phyloP scores from a whole-genome alignment of 169 alveolate genomes.

The Neospora caninum region DNA sequence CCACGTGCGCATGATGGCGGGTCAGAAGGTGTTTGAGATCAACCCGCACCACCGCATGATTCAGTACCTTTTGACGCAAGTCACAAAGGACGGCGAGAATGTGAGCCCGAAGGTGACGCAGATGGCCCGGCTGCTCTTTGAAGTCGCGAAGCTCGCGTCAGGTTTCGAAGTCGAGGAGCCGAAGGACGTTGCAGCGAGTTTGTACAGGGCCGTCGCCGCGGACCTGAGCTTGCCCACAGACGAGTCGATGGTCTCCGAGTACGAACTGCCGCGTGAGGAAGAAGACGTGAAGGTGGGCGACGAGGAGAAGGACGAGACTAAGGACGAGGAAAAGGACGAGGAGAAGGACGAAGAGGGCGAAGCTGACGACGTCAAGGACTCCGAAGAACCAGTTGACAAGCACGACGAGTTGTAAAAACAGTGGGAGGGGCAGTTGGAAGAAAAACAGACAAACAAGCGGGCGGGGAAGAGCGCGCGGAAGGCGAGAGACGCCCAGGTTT shows the following conservation, averaged over 20 bases:
- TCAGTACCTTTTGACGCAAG: constrained; percentile 33
- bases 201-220: constrained; percentile 59
- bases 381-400: neutral
- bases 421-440: too few species aligned
- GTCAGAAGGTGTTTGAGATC: constrained; percentile 72
- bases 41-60: constrained; percentile 72
- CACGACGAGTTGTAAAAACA: neutral
- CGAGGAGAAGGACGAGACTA: neutral
- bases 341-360: constrained; percentile 2
- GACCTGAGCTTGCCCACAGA: neutral
- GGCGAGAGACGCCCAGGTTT: too few species aligned
- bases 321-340: neutral
- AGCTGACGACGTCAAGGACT: neutral
- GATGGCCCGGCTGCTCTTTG: constrained; percentile 71
- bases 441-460: too few species aligned
- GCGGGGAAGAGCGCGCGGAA: too few species aligned
- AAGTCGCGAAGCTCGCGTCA: constrained; percentile 73
- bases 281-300: neutral
- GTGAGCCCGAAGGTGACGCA: constrained; percentile 9
- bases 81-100: neutral
- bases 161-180: constrained; percentile 77
- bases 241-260: neutral
- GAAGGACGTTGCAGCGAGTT: constrained; percentile 60
- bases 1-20: constrained; percentile 69
- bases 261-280: neutral